A percentile compares a stretch with the other conserved stretches of the same genome.
Conservation (phyloP, 768 basidiomycete genomes). For the Tricholoma bakamatsutake region DNA sequence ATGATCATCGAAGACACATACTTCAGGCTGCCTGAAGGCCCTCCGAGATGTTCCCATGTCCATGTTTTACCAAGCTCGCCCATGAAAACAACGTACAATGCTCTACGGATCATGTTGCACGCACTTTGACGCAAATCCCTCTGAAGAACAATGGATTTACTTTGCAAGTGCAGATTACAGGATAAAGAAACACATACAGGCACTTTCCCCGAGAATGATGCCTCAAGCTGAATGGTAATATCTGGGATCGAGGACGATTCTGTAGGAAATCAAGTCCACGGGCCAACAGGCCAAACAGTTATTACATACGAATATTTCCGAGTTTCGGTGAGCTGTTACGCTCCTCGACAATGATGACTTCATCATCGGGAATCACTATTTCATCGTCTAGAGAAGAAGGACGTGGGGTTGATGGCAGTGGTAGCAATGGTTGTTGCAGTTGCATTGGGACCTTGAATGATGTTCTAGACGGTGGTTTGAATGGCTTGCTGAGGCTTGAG, state of each 20-base stretch:
- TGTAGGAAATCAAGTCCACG: not conserved
- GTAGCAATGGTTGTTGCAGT: not conserved
- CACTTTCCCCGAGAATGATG: conserved; percentile 35
- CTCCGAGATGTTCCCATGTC: conserved; percentile 19
- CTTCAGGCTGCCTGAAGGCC: conserved; percentile 7
- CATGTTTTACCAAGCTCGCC: conserved; percentile 15
- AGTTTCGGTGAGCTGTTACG: not conserved
- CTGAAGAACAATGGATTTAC: conserved; percentile 20
- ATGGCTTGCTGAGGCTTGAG: conserved; percentile 40
- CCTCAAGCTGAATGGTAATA: conserved; percentile 31
- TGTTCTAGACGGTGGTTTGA: conserved; percentile 35
- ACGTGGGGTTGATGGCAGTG: not conserved
- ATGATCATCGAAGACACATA: not conserved
- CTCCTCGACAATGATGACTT: conserved; percentile 5
- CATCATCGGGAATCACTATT: not conserved
- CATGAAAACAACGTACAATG: conserved; percentile 32
- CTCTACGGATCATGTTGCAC: conserved; percentile 34
- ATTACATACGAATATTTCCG: not conserved
- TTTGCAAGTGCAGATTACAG: not conserved
- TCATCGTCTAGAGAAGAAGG: not conserved
- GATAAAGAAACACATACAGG: conserved; percentile 21
- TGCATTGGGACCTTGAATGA: conserved; percentile 10
- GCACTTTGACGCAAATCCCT: conserved; percentile 26
- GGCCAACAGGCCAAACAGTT: not conserved
- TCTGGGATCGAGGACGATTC: conserved; percentile 20